These are phyloP conservation scores for Melaleuca quinquenervia DNA, from an alignment of 345 rosid genomes.

Conservation along the genomic window DNA sequence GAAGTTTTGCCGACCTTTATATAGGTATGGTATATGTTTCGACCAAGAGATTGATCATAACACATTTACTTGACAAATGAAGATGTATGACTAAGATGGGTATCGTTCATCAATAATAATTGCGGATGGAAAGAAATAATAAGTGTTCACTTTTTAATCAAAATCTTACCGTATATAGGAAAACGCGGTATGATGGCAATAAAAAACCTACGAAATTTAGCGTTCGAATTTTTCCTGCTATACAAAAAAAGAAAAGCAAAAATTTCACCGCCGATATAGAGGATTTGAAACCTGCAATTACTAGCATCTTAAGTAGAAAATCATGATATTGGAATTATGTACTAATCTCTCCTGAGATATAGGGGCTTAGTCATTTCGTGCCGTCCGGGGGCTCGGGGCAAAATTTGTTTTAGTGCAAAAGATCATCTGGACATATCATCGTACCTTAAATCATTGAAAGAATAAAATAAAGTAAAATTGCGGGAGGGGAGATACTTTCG, in stretches of 20 bases:
- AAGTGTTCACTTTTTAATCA: neutral
- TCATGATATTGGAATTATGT: too few species aligned
- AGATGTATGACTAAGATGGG: neutral
- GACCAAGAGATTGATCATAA: neutral
- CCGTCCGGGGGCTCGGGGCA: too few species aligned
- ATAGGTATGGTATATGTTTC: neutral
- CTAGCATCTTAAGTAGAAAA: too few species aligned
- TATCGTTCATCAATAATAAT: neutral
- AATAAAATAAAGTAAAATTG: neutral
- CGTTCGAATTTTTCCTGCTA: neutral
- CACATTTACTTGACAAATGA: neutral
- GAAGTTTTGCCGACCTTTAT: neutral
- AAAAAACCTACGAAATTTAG: neutral
- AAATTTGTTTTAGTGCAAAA: too few species aligned
- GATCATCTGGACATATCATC: neutral
- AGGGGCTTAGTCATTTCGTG: too few species aligned
- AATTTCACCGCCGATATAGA: too few species aligned
- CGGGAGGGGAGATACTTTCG: neutral
- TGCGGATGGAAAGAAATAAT: neutral
- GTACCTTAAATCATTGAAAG: neutral
- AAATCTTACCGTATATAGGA: neutral
- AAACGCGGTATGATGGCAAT: rapidly evolving
- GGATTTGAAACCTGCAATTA: too few species aligned
- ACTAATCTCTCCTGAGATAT: too few species aligned
- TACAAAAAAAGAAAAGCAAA: too few species aligned